Evolutionary conservation across 2,329 filamentous ascomycete genomes (phyloP).

Genomic region (Uncinocarpus reesii): DNA sequence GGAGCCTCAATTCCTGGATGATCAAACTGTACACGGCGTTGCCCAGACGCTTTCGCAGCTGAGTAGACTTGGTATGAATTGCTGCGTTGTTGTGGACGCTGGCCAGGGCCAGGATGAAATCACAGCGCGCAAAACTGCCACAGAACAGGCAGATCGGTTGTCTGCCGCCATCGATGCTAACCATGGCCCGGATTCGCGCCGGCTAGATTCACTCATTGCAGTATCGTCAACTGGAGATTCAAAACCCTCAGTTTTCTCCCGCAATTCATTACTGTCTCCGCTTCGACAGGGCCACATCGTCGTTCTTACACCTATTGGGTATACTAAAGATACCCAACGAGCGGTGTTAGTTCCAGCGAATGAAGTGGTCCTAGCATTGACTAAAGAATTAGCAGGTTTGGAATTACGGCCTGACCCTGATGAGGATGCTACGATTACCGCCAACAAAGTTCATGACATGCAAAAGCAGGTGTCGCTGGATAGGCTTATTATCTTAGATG

Average conservation of each 20-base stretch:
- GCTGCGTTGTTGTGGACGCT: constrained; percentile 68
- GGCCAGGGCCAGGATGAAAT: constrained; percentile 40
- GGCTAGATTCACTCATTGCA: constrained; percentile 51
- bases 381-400: constrained; percentile 62
- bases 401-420: constrained; percentile 39
- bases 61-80: constrained; percentile 66
- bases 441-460: constrained; percentile 32
- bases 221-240: constrained; percentile 26
- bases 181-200: constrained; percentile 56
- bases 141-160: constrained; percentile 60
- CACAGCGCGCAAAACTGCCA: constrained; percentile 39
- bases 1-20: constrained; percentile 58
- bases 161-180: constrained; percentile 63
- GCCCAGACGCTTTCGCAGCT: constrained; percentile 78
- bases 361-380: constrained; percentile 65
- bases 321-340: constrained; percentile 42
- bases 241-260: constrained; percentile 30
- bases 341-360: constrained; percentile 44
- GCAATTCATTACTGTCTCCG: constrained; percentile 52
- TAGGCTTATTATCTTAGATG: constrained; percentile 78
- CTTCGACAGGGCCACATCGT: constrained; percentile 59
- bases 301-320: constrained; percentile 57
- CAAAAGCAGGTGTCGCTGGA: constrained; percentile 57
- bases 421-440: constrained; percentile 35
- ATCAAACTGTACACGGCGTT: constrained; percentile 60